These are phyloP conservation scores for Yamadazyma takamatsuzukensis DNA, from an alignment of 805 yeast genomes.

Conservation along the genomic window DNA sequence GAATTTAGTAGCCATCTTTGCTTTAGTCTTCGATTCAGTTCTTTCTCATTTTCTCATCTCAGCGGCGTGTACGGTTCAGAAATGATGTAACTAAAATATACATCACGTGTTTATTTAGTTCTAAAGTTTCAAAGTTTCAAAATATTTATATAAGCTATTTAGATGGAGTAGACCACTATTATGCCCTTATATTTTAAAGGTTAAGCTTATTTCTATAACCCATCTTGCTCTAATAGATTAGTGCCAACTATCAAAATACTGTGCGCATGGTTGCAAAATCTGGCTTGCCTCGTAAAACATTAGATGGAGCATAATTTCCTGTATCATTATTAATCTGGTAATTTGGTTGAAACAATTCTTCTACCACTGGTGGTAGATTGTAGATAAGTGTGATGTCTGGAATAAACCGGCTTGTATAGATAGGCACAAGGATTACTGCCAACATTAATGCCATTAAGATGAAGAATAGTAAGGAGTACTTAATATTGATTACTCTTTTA, in stretches of 20 bases:
- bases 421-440: slow-evolving; percentile 48
- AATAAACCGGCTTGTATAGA: slow-evolving; percentile 14
- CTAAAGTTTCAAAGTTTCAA: too few species aligned
- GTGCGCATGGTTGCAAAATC: slow-evolving; percentile 13
- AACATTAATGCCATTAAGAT: slow-evolving; percentile 36
- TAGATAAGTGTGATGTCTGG: slow-evolving; percentile 6
- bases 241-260: slow-evolving; percentile 1
- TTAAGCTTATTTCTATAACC: too few species aligned
- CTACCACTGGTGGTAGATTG: slow-evolving; percentile 12
- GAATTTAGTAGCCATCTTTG: slow-evolving; percentile 48
- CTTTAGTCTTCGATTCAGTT: too few species aligned
- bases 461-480: slow-evolving; percentile 47
- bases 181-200: too few species aligned
- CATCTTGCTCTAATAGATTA: too few species aligned
- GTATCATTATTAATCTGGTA: slow-evolving; percentile 64
- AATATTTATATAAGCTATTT: too few species aligned
- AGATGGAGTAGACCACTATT: too few species aligned
- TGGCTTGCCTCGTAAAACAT: slow-evolving; percentile 36
- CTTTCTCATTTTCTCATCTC: too few species aligned
- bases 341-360: slow-evolving; percentile 51
- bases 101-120: too few species aligned
- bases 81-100: too few species aligned
- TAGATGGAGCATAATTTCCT: slow-evolving; percentile 50
- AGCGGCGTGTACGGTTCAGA: too few species aligned
- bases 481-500: slow-evolving; percentile 25